Evolutionary conservation across 2,329 filamentous ascomycete genomes (phyloP), one percentile per base, ranked within the genome.

Genomic region (Talaromyces sp.): DNA sequence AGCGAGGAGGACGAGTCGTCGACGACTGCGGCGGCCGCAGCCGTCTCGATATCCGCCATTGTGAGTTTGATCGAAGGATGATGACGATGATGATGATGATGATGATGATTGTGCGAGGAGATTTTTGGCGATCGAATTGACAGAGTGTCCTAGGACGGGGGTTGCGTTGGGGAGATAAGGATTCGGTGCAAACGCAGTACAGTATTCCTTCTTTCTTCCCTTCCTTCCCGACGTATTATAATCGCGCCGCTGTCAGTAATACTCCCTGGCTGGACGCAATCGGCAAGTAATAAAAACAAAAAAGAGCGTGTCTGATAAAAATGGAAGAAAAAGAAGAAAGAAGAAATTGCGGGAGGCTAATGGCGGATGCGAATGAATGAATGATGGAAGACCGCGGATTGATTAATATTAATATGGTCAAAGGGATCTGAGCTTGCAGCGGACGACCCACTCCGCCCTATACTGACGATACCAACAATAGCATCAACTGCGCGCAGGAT

Each of bases 21-120:
- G 59, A 74, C 70, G 58, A 72, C 74, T 43, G 75, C 74, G 62
- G 74, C 72, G 63, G 69, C 68, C 61, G 66, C 60, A 56, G 65
- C 60, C 57, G 66, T 67, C 60, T 76, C 69, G 63, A 72, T 65
- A 24, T 75, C 73, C 52, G 71, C 69, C 74, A 76, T 75, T 27
- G 26, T 41, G 60, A 38, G 5, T n/a, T 12, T 46, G 41, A 43
- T 7, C 17, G 17, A n/a, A n/a, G 35, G 35, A 4, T 1, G 5
- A 38, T n/a, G 14, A n/a, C n/a, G n/a, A n/a, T n/a, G n/a, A n/a
- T n/a, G n/a, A n/a, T n/a, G n/a, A n/a, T n/a, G n/a, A n/a, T n/a
- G n/a, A n/a, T n/a, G n/a, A n/a, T n/a, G n/a, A n/a, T n/a, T 38
- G 6, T 17, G 17, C 1, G 6, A 17, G 14, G 32, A 12, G 32